These are phyloP conservation scores for Pseudocercospora vitis DNA, from an alignment of 2,329 filamentous ascomycete genomes.

Conservation along the genomic window DNA sequence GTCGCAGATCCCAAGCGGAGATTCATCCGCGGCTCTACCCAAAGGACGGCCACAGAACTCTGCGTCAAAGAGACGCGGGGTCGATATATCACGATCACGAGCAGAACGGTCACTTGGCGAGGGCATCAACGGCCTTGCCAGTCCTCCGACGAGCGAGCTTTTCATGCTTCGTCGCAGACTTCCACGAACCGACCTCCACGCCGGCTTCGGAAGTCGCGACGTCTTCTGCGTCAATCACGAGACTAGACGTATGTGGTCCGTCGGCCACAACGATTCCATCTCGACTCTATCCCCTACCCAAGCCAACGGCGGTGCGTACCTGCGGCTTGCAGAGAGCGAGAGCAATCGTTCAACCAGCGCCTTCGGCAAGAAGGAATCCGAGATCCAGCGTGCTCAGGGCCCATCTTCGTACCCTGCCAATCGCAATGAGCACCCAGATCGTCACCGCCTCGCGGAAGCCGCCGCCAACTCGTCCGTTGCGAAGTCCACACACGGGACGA, in stretches of 20 bases:
- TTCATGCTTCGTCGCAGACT: constrained; percentile 15
- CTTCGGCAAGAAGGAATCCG: constrained; percentile 7
- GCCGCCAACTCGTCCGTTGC: neutral
- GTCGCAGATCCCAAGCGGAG: constrained; percentile 22
- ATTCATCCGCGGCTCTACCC: constrained; percentile 13
- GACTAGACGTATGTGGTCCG: neutral
- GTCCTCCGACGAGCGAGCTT: constrained; percentile 13
- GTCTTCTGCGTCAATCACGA: constrained; percentile 8
- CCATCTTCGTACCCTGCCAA: neutral
- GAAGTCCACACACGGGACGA: neutral
- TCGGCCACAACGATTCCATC: constrained; percentile 9
- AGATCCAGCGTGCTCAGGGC: constrained; percentile 11
- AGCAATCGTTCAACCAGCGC: constrained; percentile 9
- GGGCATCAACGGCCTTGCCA: constrained; percentile 27
- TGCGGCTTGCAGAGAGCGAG: constrained; percentile 22
- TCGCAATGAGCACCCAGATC: constrained; percentile 5
- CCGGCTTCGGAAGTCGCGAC: neutral
- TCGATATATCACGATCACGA: constrained; percentile 11
- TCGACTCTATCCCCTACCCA: constrained; percentile 14
- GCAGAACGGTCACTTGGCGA: constrained; percentile 23
- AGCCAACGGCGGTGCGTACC: constrained; percentile 34
- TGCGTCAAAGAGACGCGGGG: neutral
- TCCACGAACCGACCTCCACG: neutral
- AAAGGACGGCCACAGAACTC: constrained; percentile 21
- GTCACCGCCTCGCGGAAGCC: neutral